Base-by-base conservation (phyloP, 2,329 filamentous ascomycete species). In the Alternaria gaisen region DNA sequence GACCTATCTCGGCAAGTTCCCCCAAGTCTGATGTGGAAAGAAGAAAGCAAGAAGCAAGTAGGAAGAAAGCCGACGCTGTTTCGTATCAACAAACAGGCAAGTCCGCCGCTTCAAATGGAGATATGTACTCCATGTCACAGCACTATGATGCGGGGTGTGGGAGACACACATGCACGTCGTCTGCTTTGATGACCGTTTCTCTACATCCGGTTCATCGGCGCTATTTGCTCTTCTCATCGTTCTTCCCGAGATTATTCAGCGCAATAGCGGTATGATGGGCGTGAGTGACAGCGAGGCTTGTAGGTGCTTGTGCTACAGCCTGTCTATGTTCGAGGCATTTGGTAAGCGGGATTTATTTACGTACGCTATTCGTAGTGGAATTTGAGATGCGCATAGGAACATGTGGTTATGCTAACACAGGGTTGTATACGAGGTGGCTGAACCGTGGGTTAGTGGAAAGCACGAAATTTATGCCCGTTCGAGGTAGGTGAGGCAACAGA, bases 181-280 rank as follows among this genome's bases (percentile, higher is more conserved):
- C 40, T 42, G 22, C 40, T 22, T n/a, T 47, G 53, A 42, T 55
- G 32, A 55, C 47, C n/a, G 20, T 38, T 18, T 47, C 20, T 14
- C 56, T 38, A 28, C 22, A 24, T 54, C 10, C 3, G 24, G 34
- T 28, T 7, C 42, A 34, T 47, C 26, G 42, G 42, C 50, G 26
- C 34, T 36, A 43, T 28, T 54, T 58, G 50, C 56, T 58, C 56
- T 58, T 58, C 56, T 58, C 56, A 58, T 58, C 50, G 10, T 42
- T 20, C 22, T 34, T 36, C 34, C 26, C 34, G 32, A 14, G 56
- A 58, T 58, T 52, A 54, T 54, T 58, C 56, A 58, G 56, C 56
- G 44, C 41, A 48, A 42, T 20, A 36, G 42, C 50, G 34, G 56
- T 54, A 38, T 50, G 32, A n/a, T 16, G 18, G 22, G 20, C 20